These are phyloP conservation scores for Rhododendron griersonianum DNA, from an alignment of 148 eudicot genomes.

Conservation along the genomic window DNA sequence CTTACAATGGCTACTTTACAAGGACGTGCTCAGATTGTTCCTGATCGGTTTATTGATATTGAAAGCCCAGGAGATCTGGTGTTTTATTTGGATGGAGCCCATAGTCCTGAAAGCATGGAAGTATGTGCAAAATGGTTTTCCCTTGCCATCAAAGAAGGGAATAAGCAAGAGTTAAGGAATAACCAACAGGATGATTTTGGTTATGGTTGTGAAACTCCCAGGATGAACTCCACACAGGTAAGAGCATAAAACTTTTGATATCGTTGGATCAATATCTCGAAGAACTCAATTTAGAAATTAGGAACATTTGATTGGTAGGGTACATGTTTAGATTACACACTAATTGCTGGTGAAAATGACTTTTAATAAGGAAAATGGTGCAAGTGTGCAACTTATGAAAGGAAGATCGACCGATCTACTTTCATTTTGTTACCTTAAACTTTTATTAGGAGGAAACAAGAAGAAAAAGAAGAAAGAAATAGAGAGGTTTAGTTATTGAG, in stretches of 20 bases:
- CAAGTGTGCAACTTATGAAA: neutral
- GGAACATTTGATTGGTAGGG: neutral
- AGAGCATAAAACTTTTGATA: neutral
- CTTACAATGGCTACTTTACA: constrained; percentile 67
- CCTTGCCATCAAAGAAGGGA: constrained; percentile 46
- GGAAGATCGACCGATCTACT: neutral
- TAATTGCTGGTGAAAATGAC: neutral
- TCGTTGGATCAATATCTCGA: neutral
- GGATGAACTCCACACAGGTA: constrained; percentile 66
- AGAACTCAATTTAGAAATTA: neutral
- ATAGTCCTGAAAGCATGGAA: constrained; percentile 99
- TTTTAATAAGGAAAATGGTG: neutral
- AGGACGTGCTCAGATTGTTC: constrained; percentile 89
- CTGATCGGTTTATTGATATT: constrained; percentile 46
- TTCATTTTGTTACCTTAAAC: neutral
- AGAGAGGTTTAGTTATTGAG: neutral
- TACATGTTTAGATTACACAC: neutral
- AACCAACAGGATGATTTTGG: constrained; percentile 19
- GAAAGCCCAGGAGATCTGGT: constrained; percentile 67
- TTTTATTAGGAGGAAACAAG: neutral
- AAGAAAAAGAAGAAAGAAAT: neutral
- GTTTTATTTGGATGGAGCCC: constrained; percentile 96
- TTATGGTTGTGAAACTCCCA: constrained; percentile 28
- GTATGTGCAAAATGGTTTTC: constrained; percentile 96
- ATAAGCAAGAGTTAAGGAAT: constrained; percentile 20